Base-by-base conservation (phyloP, 768 basidiomycete genomes). In the Udeniomyces megalosporus region DNA sequence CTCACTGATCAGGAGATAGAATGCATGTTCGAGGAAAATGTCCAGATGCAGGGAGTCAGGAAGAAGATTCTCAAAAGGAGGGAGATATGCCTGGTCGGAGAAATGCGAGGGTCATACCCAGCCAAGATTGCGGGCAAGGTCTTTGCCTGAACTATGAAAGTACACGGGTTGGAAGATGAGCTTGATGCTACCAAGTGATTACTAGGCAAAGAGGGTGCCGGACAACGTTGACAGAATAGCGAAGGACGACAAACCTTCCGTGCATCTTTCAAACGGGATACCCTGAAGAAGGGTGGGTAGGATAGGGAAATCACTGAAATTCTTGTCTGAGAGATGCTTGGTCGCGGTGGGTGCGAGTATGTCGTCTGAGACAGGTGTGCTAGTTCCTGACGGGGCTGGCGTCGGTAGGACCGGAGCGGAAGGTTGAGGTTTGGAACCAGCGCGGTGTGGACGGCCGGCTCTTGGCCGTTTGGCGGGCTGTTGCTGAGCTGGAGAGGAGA, bases 261-360 rank as follows among this genome's bases (percentile, higher is more conserved):
- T 71, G 57, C 70, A 70, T 45, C 54, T 58, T 50, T 72, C 69
- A 57, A 67, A 70, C 17, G 69, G 69, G 32, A 72, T 64, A 10
- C 66, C 53, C 17, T 48, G 38, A 12, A 68, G 50, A 6, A 69
- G 50, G n/a, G 61, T 58, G 2, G 51, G n/a, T 26, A 51, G 24
- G 22, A 61, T 61, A 8, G 51, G 51, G 28, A 61, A 61, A 34
- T 61, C 60, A 11, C 22, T 44, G 52, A 61, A 61, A 28, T 38
- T 44, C 50, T 61, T 61, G 31, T 61, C 60, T 2, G 51, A 54
- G 2, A 61, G 60, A 32, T 61, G 60, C 15, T 47, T 53, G 28
- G 60, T 60, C 14, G 58, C 58, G 1, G 58, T 60, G 7, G 58
- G 50, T 11, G 58, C 48, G 34, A 28, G 32, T 12, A 44, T 24